Conservation (phyloP, 148 eudicot species). For the Heliosperma pusillum region DNA sequence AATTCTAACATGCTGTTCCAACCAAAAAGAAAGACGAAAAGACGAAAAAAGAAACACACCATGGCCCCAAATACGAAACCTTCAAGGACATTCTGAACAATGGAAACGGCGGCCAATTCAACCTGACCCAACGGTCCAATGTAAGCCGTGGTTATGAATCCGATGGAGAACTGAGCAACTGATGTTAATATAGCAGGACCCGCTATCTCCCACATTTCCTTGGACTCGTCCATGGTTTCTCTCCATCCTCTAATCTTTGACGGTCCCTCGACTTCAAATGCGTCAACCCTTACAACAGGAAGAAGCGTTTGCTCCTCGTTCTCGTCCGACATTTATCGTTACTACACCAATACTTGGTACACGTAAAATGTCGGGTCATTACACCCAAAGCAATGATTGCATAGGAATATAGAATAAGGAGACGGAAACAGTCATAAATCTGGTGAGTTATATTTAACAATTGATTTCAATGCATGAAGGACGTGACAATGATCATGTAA, state of each 20-base stretch:
- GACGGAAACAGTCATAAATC: too few relatives aligned
- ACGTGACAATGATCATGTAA: not conserved
- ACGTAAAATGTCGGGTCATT: too few relatives aligned
- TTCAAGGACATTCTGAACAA: constrained; percentile 46
- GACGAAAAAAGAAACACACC: constrained; percentile 16
- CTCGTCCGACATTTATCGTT: constrained; percentile 10
- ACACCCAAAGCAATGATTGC: too few relatives aligned
- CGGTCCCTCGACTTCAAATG: constrained; percentile 17
- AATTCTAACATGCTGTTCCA: too few relatives aligned
- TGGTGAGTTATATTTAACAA: too few relatives aligned
- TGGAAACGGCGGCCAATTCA: constrained; percentile 46
- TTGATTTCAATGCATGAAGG: too few relatives aligned
- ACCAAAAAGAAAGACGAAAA: too few relatives aligned
- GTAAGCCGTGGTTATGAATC: constrained; percentile 31
- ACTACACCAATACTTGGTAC: not conserved
- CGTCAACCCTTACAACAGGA: constrained; percentile 8
- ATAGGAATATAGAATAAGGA: too few relatives aligned
- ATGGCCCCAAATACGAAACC: constrained; percentile 41
- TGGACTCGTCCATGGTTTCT: constrained; percentile 29
- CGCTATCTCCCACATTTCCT: constrained; percentile 39
- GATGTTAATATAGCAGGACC: constrained; percentile 38
- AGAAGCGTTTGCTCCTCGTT: constrained; percentile 18
- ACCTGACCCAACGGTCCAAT: constrained; percentile 41
- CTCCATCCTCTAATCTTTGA: constrained; percentile 10
- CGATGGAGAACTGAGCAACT: constrained; percentile 44